A percentile compares a stretch with the other conserved stretches of the same genome.
Evolutionary conservation across 495 filamentous ascomycete genomes (phyloP).

Genomic region (Aspergillus panamensis): DNA sequence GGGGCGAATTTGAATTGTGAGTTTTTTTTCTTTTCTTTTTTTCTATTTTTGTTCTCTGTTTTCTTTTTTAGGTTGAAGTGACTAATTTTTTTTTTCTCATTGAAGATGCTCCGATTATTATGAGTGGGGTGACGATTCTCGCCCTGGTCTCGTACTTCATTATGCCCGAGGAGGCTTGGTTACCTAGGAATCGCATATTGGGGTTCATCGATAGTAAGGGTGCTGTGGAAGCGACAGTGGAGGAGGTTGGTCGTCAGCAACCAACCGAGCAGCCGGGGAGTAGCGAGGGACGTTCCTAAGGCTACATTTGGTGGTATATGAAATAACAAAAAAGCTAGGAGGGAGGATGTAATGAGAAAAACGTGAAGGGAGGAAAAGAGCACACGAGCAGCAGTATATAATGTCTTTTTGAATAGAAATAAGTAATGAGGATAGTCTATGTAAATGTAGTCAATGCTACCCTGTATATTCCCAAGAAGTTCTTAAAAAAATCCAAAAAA

Average conservation of each 20-base stretch:
- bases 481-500: no score
- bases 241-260: constrained; percentile 15
- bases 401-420: background rate
- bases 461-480: no score
- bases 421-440: background rate
- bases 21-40: constrained; percentile 11
- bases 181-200: constrained; percentile 41
- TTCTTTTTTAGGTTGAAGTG: background rate
- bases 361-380: background rate
- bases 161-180: constrained; percentile 47
- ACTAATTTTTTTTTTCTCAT: background rate
- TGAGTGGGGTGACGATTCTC: constrained; percentile 47
- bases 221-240: constrained; percentile 28
- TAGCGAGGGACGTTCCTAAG: background rate
- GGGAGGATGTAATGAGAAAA: background rate
- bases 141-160: constrained; percentile 47
- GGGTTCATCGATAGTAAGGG: constrained; percentile 48
- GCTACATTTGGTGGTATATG: no score
- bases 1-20: constrained; percentile 46
- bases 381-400: background rate
- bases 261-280: background rate
- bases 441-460: no score
- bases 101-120: constrained; percentile 48
- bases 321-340: no score
- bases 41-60: background rate